phyloP scores from a whole-genome alignment of 257 asterid species.

The Oldenlandia corymbosa region DNA sequence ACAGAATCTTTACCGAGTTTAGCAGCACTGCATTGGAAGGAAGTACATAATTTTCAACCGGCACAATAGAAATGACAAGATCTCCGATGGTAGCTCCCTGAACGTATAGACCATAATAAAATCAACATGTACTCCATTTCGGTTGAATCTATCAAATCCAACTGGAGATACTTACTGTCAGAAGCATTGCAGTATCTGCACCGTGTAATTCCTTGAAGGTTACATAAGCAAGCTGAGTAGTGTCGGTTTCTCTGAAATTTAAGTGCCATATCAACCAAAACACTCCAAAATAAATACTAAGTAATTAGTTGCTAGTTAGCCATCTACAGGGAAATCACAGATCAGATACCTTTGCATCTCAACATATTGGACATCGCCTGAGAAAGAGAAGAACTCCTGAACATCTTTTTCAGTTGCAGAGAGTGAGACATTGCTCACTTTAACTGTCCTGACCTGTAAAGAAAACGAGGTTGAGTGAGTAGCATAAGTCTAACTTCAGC shows the following conservation, averaged over 20 bases:
- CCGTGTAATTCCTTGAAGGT: constrained; percentile 43
- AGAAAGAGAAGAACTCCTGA: constrained; percentile 42
- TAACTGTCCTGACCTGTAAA: constrained; percentile 40
- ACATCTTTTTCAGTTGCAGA: constrained; percentile 34
- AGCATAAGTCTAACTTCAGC: background rate
- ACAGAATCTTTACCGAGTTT: constrained; percentile 21
- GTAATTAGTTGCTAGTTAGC: background rate
- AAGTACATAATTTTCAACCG: constrained; percentile 32
- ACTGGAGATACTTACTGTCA: constrained; percentile 38
- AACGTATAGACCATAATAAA: background rate
- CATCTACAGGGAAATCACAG: background rate
- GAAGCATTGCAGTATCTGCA: constrained; percentile 49
- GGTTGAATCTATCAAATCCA: background rate
- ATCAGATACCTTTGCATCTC: constrained; percentile 50
- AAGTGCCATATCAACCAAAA: background rate
- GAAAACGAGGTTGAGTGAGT: background rate
- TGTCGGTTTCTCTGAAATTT: constrained; percentile 36
- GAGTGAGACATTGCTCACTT: constrained; percentile 39
- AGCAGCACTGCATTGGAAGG: constrained; percentile 35
- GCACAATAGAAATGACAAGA: constrained; percentile 27
- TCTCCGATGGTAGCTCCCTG: constrained; percentile 48
- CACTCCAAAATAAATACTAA: background rate
- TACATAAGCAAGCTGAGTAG: constrained; percentile 22
- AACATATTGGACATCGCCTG: constrained; percentile 46
- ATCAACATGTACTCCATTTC: background rate